A percentile compares a stretch with the other conserved stretches of the same genome.
Evolutionary conservation across 177 flowering plant species (phyloP).

Genomic region (Vitis hybrid): DNA sequence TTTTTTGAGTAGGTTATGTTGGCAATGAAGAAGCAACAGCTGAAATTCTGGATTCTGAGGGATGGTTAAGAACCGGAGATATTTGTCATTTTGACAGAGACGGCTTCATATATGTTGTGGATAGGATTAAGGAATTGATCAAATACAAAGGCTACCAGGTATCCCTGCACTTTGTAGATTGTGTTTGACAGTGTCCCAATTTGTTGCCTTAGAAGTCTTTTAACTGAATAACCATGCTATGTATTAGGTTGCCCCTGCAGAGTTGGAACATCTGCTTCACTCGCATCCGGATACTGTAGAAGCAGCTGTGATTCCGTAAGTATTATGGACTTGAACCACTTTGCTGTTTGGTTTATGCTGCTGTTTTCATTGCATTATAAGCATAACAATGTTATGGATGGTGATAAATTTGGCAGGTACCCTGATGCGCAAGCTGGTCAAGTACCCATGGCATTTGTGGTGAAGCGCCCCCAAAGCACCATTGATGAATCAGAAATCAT

Average conservation of each 20-base stretch:
- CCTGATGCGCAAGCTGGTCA: conserved; percentile 15
- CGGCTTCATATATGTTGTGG: conserved; percentile 26
- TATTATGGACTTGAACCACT: background rate
- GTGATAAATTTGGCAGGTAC: conserved; percentile 1
- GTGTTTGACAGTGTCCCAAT: no score
- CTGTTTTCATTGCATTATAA: background rate
- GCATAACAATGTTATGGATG: background rate
- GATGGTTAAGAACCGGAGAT: conserved; percentile 42
- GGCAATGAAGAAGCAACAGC: conserved; percentile 29
- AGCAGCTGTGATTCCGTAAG: conserved; percentile 30
- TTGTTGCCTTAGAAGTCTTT: background rate
- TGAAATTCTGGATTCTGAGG: conserved; percentile 23
- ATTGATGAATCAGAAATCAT: background rate
- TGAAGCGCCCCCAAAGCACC: background rate
- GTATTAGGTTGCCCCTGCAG: conserved; percentile 29
- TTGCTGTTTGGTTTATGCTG: background rate
- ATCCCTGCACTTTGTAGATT: background rate
- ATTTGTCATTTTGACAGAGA: conserved; percentile 31
- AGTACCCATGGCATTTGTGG: conserved; percentile 2
- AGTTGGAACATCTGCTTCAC: conserved; percentile 21
- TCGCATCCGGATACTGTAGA: conserved; percentile 25
- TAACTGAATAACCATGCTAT: background rate
- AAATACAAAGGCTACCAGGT: no score
- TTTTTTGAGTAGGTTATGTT: conserved; percentile 22
- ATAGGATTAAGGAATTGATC: conserved; percentile 33